Percentiles rank a stretch among this genome's conserved stretches.
phyloP scores from a whole-genome alignment of 1,139 yeast genomes.

The Kodamaea alishanica region DNA sequence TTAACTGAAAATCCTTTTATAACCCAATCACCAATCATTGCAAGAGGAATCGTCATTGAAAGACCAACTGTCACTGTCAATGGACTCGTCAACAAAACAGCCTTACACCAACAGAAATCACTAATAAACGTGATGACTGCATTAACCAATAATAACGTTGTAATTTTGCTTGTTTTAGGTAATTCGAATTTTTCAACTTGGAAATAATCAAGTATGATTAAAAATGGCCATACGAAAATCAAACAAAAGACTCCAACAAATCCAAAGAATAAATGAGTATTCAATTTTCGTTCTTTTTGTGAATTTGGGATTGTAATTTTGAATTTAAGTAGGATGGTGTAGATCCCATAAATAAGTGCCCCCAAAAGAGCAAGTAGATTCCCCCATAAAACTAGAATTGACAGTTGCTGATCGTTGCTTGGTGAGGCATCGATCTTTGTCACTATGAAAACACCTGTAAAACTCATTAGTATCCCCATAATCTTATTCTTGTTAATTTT shows the following conservation, averaged over 20 bases:
- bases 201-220: conserved; percentile 57
- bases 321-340: conserved; percentile 78
- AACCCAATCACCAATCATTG: conserved; percentile 85
- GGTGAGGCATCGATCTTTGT: conserved; percentile 50
- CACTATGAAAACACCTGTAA: conserved; percentile 75
- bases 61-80: conserved; percentile 93
- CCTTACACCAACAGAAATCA: conserved; percentile 94
- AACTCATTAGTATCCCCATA: conserved; percentile 64
- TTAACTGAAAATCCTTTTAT: conserved; percentile 63
- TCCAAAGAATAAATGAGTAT: conserved; percentile 87
- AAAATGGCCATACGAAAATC: conserved; percentile 77
- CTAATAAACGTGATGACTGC: conserved; percentile 77
- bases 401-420: conserved; percentile 27
- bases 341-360: conserved; percentile 86
- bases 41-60: conserved; percentile 88
- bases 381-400: conserved; percentile 54
- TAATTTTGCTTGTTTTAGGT: conserved; percentile 55
- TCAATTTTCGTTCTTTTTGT: conserved; percentile 65
- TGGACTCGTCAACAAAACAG: conserved; percentile 89
- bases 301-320: conserved; percentile 46
- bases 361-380: conserved; percentile 77
- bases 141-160: conserved; percentile 56
- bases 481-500: conserved; percentile 61
- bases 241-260: conserved; percentile 86
- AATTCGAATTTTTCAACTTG: conserved; percentile 68